These are phyloP conservation scores for Ploettnerulaceae sp. DNA, from an alignment of 2,329 filamentous ascomycete species.

Conservation along the genomic window DNA sequence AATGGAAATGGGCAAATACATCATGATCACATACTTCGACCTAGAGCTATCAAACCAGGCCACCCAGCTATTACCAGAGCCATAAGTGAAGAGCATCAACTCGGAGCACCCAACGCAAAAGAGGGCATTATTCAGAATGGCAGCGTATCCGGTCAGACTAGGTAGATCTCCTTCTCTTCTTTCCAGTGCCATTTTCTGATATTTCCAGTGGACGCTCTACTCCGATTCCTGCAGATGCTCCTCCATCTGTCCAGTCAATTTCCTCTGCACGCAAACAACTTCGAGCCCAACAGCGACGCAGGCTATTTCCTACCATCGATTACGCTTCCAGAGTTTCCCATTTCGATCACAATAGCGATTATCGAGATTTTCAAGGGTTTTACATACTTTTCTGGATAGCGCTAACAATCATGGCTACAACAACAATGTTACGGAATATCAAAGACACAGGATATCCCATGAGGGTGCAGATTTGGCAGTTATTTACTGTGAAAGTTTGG, in stretches of 20 bases:
- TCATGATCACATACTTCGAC: constrained; percentile 33
- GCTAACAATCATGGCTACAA: constrained; percentile 93
- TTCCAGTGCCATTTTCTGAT: constrained; percentile 10
- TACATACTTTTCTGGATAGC: constrained; percentile 98
- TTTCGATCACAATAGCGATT: constrained; percentile 88
- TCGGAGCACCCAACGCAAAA: constrained; percentile 12
- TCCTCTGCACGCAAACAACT: constrained; percentile 80
- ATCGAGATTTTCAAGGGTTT: constrained; percentile 93
- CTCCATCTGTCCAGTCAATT: constrained; percentile 83
- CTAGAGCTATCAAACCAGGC: constrained; percentile 26
- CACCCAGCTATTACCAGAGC: constrained; percentile 28
- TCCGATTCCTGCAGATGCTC: constrained; percentile 81
- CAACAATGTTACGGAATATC: constrained; percentile 85
- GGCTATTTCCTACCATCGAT: constrained; percentile 89
- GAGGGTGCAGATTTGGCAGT: constrained; percentile 77
- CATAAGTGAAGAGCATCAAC: constrained; percentile 24
- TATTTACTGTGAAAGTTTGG: constrained; percentile 85
- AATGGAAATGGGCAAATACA: constrained; percentile 24
- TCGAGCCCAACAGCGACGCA: constrained; percentile 72
- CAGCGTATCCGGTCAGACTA: constrained; percentile 27
- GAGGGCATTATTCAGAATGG: constrained; percentile 21
- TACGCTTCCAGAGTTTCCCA: constrained; percentile 89
- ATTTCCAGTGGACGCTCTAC: constrained; percentile 69
- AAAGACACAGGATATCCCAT: constrained; percentile 90
- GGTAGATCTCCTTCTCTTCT: constrained; percentile 18